Evolutionary conservation across 2,329 filamentous ascomycete species (phyloP).

Genomic region (Fonsecaea erecta): DNA sequence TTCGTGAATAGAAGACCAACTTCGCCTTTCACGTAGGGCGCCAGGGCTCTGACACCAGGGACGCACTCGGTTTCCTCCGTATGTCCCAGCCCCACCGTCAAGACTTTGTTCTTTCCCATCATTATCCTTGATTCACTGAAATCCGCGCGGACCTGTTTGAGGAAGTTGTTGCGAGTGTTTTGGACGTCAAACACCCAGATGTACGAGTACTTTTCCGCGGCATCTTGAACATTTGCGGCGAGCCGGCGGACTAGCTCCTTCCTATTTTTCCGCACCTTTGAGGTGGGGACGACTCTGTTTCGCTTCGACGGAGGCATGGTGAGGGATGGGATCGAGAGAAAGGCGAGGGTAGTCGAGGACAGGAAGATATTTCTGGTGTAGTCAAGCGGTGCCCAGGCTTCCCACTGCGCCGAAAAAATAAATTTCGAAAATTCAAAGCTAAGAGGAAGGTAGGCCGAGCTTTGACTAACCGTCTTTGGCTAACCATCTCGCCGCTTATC

Average conservation of each 20-base stretch:
- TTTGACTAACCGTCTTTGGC: neutral
- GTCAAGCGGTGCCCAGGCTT: neutral
- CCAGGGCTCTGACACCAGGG: slow-evolving; percentile 73
- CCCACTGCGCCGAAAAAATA: neutral
- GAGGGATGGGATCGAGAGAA: neutral
- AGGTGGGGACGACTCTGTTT: slow-evolving; percentile 84
- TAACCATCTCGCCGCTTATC: neutral
- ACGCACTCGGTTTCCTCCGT: slow-evolving; percentile 78
- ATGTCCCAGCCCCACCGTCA: slow-evolving; percentile 89
- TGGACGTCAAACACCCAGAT: slow-evolving; percentile 93
- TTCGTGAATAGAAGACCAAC: slow-evolving; percentile 92
- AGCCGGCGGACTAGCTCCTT: slow-evolving; percentile 87
- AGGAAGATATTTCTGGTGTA: neutral
- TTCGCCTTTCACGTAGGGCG: slow-evolving; percentile 73
- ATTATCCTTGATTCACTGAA: slow-evolving; percentile 66
- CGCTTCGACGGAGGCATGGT: slow-evolving; percentile 96
- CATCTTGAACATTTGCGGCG: slow-evolving; percentile 84
- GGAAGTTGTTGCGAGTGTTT: slow-evolving; percentile 93
- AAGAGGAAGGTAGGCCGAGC: neutral
- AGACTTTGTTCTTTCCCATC: slow-evolving; percentile 99
- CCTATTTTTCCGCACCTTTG: slow-evolving; percentile 84
- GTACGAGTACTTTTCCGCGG: slow-evolving; percentile 82
- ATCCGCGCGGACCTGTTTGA: slow-evolving; percentile 46
- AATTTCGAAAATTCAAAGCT: neutral
- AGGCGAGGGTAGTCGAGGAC: neutral